Evolutionary conservation across 805 yeast species (phyloP).

Genomic region (Jamesozyma rosinii): DNA sequence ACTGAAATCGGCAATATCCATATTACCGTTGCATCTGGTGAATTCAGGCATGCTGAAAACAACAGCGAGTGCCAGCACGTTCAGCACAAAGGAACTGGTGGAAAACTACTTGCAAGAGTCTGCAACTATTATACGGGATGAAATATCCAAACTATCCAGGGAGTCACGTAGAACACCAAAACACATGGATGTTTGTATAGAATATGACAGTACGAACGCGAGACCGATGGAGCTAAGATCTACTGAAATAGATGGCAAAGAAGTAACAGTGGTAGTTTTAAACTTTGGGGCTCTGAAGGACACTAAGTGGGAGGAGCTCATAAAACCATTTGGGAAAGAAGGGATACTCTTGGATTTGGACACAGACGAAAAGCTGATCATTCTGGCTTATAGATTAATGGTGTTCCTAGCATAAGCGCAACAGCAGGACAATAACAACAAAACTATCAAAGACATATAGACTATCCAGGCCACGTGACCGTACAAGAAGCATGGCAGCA

Average conservation of each 20-base stretch:
- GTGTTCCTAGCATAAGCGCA: neutral
- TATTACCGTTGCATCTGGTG: conserved; percentile 1
- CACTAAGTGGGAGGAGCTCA: neutral
- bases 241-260: neutral
- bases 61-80: neutral
- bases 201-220: neutral
- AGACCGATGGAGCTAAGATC: neutral
- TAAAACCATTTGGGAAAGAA: neutral
- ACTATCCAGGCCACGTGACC: too few relatives aligned
- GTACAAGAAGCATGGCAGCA: too few relatives aligned
- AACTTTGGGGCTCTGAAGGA: neutral
- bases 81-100: neutral
- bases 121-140: neutral
- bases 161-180: neutral
- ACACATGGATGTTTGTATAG: neutral
- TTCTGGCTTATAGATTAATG: neutral
- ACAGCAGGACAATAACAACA: too few relatives aligned
- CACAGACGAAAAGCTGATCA: neutral
- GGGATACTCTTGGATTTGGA: neutral
- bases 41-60: too few relatives aligned
- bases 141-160: neutral
- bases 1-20: neutral
- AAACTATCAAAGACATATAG: too few relatives aligned
- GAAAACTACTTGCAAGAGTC: neutral
- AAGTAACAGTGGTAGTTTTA: neutral